These are phyloP conservation scores for Citrus inodora DNA, from an alignment of 345 rosid genomes.

Conservation along the genomic window DNA sequence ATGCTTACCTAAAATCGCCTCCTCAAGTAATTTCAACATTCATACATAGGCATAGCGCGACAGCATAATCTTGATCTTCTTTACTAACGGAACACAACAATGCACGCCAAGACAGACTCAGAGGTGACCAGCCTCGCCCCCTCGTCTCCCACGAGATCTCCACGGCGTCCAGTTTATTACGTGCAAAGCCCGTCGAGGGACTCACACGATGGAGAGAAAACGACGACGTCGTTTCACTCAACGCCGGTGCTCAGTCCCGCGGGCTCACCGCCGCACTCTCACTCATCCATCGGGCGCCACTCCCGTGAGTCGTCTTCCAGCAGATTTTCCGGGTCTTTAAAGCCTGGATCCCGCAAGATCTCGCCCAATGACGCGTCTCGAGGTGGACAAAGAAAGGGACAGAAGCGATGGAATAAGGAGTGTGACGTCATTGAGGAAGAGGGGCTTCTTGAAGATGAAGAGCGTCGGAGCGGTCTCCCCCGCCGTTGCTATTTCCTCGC, in stretches of 20 bases:
- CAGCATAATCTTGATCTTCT: neutral
- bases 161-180: constrained; percentile 83
- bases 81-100: constrained; percentile 4
- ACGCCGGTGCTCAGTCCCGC: constrained; percentile 85
- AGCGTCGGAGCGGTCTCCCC: constrained; percentile 57
- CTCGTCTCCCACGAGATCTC: constrained; percentile 88
- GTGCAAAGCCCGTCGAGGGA: constrained; percentile 96
- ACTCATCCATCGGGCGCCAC: constrained; percentile 87
- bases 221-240: constrained; percentile 91
- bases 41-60: neutral
- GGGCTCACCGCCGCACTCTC: constrained; percentile 94
- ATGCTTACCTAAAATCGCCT: too few species aligned
- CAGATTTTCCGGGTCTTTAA: constrained; percentile 82
- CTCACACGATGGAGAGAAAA: constrained; percentile 98
- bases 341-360: constrained; percentile 91
- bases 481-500: constrained; percentile 82
- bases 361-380: constrained; percentile 61
- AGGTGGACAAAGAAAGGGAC: constrained; percentile 47
- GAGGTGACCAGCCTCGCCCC: constrained; percentile 94
- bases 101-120: constrained; percentile 99
- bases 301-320: constrained; percentile 90
- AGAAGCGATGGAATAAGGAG: constrained; percentile 65
- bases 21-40: constrained; percentile 8
- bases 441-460: constrained; percentile 85
- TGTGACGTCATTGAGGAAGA: constrained; percentile 87